A percentile compares a stretch with the other conserved stretches of the same genome.
Conservation (phyloP, 768 basidiomycete species). For the Boletus vinaceobasis region DNA sequence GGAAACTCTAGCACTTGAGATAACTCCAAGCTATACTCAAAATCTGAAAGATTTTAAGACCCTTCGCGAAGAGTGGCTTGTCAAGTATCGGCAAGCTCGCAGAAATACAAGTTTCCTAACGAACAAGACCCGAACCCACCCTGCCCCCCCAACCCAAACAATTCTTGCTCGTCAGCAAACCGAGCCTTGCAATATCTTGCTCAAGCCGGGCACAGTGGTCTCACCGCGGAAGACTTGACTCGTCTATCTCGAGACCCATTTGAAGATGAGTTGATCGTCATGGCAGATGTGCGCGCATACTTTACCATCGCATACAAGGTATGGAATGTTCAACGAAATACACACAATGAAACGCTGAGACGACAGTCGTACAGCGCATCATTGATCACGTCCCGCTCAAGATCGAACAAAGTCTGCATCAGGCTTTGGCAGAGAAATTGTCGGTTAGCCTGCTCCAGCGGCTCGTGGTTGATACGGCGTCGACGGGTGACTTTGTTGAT, state of each 20-base stretch:
- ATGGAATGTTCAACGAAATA: constrained; percentile 2
- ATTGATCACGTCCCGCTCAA: constrained; percentile 51
- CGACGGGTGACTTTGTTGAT: constrained; percentile 16
- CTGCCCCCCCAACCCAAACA: too few species aligned
- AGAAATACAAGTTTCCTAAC: too few species aligned
- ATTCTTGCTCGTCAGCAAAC: too few species aligned
- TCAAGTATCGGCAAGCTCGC: constrained; percentile 19
- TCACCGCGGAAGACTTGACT: constrained; percentile 25
- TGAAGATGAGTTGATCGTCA: constrained; percentile 45
- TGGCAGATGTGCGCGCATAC: constrained; percentile 55
- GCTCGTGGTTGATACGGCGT: constrained; percentile 24
- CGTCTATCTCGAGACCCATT: constrained; percentile 27
- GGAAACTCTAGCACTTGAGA: constrained; percentile 39
- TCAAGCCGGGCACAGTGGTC: constrained; percentile 23
- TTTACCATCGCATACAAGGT: constrained; percentile 56
- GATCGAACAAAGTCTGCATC: constrained; percentile 46
- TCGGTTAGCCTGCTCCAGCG: constrained; percentile 35
- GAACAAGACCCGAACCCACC: too few species aligned
- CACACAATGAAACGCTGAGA: background rate
- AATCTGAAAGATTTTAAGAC: constrained; percentile 23
- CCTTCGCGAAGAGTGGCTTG: constrained; percentile 25
- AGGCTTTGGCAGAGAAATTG: constrained; percentile 35
- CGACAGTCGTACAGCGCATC: constrained; percentile 39
- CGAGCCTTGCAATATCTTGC: too few species aligned
- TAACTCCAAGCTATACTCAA: constrained; percentile 37